Percentiles rank a stretch among this genome's conserved stretches.
phyloP scores from a whole-genome alignment of 345 rosid genomes.

The Syzygium aqueum region DNA sequence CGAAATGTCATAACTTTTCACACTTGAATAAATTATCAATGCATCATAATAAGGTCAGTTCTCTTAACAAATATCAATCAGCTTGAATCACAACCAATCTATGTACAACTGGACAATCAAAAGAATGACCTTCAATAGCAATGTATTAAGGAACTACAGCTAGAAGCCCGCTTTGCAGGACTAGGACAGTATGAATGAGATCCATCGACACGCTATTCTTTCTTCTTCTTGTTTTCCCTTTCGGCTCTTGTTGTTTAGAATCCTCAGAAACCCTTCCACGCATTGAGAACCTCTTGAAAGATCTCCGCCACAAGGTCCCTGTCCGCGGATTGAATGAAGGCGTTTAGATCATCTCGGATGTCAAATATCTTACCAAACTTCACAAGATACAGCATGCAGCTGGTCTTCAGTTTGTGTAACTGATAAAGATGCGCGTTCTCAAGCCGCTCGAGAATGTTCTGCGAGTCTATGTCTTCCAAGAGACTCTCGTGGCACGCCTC shows the following conservation, averaged over 20 bases:
- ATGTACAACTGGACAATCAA: conserved; percentile 3
- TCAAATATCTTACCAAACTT: conserved; percentile 91
- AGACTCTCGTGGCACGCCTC: conserved; percentile 85
- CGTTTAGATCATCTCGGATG: conserved; percentile 66
- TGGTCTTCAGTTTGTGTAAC: conserved; percentile 56
- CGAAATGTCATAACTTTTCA: neutral
- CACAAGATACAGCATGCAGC: conserved; percentile 86
- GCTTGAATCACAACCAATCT: conserved; percentile 1
- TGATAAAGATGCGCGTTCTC: conserved; percentile 61
- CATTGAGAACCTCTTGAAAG: conserved; percentile 71
- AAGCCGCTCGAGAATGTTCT: conserved; percentile 87
- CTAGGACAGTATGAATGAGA: neutral
- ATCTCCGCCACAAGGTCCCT: conserved; percentile 75
- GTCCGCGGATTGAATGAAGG: conserved; percentile 68
- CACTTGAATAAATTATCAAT: neutral
- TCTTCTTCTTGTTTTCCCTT: neutral
- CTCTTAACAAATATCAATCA: neutral
- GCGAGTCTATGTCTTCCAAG: conserved; percentile 67
- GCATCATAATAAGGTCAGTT: neutral
- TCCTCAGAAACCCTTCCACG: conserved; percentile 86
- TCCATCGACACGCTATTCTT: neutral
- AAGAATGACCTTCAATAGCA: conserved; percentile 1
- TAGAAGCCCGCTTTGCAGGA: neutral
- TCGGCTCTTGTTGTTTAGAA: neutral
- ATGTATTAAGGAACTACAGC: neutral